Percentiles rank a stretch among this genome's conserved stretches.
These are phyloP conservation scores for Termitomyces sp. DNA, from an alignment of 768 basidiomycete genomes.

Conservation along the genomic window DNA sequence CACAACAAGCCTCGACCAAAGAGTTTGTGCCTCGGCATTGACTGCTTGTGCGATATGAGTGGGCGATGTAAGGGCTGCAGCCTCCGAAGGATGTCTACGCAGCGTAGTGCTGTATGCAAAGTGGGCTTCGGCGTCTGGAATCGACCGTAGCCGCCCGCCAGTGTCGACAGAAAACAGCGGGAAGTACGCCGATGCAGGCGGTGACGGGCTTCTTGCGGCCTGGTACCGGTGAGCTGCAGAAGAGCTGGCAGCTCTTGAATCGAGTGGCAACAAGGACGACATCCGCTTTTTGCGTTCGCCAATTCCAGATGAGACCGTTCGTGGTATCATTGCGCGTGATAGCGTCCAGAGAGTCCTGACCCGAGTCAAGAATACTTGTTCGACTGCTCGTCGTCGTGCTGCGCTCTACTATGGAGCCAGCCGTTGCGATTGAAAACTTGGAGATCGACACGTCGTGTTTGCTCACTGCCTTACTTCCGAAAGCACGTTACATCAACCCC, in stretches of 20 bases:
- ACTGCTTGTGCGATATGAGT: constrained; percentile 40
- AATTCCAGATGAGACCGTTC: constrained; percentile 29
- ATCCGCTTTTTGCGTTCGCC: constrained; percentile 41
- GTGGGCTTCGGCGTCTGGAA: constrained; percentile 61
- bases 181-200: constrained; percentile 81
- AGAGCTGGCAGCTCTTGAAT: constrained; percentile 30
- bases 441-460: constrained; percentile 12
- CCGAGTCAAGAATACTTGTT: not conserved
- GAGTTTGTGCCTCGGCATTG: constrained; percentile 40
- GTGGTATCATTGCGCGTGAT: constrained; percentile 8
- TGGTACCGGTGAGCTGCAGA: constrained; percentile 25
- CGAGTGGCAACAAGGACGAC: constrained; percentile 24
- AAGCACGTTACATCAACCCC: constrained; percentile 9
- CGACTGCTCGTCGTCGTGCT: not conserved
- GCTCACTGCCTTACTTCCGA: constrained; percentile 1
- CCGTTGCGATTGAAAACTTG: not conserved
- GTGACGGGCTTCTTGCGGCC: constrained; percentile 40
- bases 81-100: constrained; percentile 56
- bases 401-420: not conserved
- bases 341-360: not conserved
- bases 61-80: constrained; percentile 37
- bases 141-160: constrained; percentile 45
- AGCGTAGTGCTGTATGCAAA: constrained; percentile 84
- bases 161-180: constrained; percentile 47
- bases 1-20: constrained; percentile 44